Conservation (phyloP, 768 basidiomycete genomes). For the Exsudoporus frostii region DNA sequence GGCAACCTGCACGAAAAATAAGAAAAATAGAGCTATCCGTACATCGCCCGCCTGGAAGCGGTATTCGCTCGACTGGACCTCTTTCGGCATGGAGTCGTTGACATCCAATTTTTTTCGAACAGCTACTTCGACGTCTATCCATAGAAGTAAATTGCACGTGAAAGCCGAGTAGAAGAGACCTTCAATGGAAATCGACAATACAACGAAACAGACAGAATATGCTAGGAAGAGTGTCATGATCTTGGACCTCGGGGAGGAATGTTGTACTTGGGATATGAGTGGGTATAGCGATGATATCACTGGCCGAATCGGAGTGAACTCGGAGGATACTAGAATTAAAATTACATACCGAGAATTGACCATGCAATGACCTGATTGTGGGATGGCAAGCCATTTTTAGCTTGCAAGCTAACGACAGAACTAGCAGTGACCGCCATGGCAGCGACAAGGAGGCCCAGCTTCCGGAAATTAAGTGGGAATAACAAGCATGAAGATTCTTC, state of each 20-base stretch:
- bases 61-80: constrained; percentile 25
- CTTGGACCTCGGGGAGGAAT: constrained; percentile 45
- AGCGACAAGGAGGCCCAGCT: constrained; percentile 45
- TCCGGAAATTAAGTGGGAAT: background rate
- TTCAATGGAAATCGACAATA: constrained; percentile 80
- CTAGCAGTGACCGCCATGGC: constrained; percentile 53
- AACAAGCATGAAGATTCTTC: background rate
- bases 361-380: constrained; percentile 63
- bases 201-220: constrained; percentile 71
- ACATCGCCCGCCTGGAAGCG: constrained; percentile 59
- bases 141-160: constrained; percentile 55
- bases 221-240: constrained; percentile 64
- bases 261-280: constrained; percentile 37
- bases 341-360: constrained; percentile 55
- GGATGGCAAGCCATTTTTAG: constrained; percentile 62
- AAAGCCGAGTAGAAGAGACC: constrained; percentile 77
- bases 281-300: constrained; percentile 52
- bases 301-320: constrained; percentile 34
- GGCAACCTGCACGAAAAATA: constrained; percentile 84
- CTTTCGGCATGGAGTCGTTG: constrained; percentile 4
- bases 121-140: constrained; percentile 62
- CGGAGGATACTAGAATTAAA: background rate
- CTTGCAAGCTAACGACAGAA: constrained; percentile 59
- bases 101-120: constrained; percentile 7
- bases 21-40: constrained; percentile 73